Percentiles rank a stretch among this genome's conserved stretches.
These are phyloP conservation scores for Leccinum rimulosum DNA, from an alignment of 768 basidiomycete species.

Conservation along the genomic window DNA sequence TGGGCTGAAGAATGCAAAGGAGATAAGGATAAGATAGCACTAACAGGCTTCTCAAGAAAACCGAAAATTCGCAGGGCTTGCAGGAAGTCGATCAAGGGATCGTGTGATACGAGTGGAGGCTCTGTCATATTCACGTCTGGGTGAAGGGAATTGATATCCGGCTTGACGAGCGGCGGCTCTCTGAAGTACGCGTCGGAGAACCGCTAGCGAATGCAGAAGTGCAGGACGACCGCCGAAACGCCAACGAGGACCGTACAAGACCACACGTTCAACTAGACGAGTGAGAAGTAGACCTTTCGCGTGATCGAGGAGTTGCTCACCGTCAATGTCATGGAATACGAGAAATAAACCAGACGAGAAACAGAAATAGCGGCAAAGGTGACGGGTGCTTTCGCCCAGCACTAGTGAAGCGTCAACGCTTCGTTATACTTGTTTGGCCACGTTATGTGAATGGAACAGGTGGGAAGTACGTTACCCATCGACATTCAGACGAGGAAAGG, in stretches of 20 bases:
- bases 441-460: neutral
- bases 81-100: too few species aligned
- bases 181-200: too few species aligned
- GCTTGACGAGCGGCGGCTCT: too few species aligned
- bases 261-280: slow-evolving; percentile 80
- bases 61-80: too few species aligned
- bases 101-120: too few species aligned
- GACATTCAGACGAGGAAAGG: slow-evolving; percentile 74
- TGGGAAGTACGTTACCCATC: slow-evolving; percentile 63
- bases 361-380: slow-evolving; percentile 81
- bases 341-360: slow-evolving; percentile 78
- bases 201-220: slow-evolving; percentile 49
- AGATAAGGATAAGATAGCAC: too few species aligned
- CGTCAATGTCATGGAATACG: slow-evolving; percentile 87
- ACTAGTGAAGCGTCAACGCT: slow-evolving; percentile 75
- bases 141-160: too few species aligned
- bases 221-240: slow-evolving; percentile 63
- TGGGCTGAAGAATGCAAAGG: too few species aligned
- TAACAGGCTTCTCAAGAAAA: too few species aligned
- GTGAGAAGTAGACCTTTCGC: neutral
- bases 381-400: slow-evolving; percentile 67
- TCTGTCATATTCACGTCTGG: too few species aligned
- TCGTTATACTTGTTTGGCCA: slow-evolving; percentile 3
- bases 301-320: slow-evolving; percentile 39
- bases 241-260: slow-evolving; percentile 79